These are phyloP conservation scores for Cordyceps farinosa DNA, from an alignment of 2,329 filamentous ascomycete species.

Conservation along the genomic window DNA sequence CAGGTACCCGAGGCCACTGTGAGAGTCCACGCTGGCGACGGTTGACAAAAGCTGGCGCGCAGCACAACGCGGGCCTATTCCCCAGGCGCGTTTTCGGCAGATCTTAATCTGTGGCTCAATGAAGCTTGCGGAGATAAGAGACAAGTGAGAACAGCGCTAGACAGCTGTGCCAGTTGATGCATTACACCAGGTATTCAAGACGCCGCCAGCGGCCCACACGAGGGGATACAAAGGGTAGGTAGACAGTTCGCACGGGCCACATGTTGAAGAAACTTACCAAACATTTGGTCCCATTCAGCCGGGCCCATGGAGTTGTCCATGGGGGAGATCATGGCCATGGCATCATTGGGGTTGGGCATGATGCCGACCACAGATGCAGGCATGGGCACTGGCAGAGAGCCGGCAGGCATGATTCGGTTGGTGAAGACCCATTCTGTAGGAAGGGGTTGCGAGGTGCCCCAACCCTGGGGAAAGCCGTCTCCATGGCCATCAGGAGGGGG, in stretches of 20 bases:
- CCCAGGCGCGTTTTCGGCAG: no score
- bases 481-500: background rate
- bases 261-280: background rate
- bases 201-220: background rate
- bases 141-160: conserved; percentile 7
- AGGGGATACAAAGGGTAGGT: background rate
- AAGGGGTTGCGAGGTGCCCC: background rate
- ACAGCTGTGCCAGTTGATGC: background rate
- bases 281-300: background rate
- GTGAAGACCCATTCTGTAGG: background rate
- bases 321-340: background rate
- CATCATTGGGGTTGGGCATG: background rate
- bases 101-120: no score
- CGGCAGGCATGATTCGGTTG: background rate
- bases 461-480: background rate
- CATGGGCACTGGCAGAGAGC: background rate
- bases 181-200: background rate
- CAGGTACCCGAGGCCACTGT: no score
- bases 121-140: background rate
- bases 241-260: background rate
- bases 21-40: background rate
- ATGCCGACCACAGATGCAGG: background rate
- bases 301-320: background rate
- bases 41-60: no score
- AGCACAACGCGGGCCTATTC: no score